A percentile compares a stretch with the other conserved stretches of the same genome.
Conservation (phyloP, 345 rosid genomes). For the Jatropha curcas region DNA sequence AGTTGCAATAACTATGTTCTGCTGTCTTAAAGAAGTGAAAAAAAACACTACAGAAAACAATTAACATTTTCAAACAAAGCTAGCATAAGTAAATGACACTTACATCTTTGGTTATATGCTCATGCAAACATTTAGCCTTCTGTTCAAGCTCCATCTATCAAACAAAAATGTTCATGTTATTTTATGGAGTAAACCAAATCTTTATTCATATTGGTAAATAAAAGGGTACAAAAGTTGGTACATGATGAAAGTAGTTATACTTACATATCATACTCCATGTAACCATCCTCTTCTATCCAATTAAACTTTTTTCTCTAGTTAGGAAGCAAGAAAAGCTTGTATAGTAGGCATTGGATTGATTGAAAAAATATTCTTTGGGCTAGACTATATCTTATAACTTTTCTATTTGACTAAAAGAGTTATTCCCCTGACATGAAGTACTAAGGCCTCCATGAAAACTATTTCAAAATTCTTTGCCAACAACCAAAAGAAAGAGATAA, state of each 20-base stretch:
- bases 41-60: neutral
- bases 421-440: neutral
- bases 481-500: neutral
- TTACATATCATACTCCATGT: neutral
- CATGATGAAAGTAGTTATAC: neutral
- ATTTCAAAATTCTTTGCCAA: neutral
- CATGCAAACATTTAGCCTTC: slow-evolving; percentile 31
- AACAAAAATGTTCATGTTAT: neutral
- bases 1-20: neutral
- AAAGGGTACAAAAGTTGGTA: neutral
- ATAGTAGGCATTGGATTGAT: neutral
- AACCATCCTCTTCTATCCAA: neutral
- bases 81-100: neutral
- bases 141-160: slow-evolving; percentile 29
- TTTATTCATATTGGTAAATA: neutral
- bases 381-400: too few species aligned
- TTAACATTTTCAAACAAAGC: neutral
- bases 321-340: too few species aligned
- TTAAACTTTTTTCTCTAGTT: neutral
- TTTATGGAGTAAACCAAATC: neutral
- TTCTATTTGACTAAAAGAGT: neutral
- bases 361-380: neutral
- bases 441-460: neutral
- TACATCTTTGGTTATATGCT: slow-evolving; percentile 31
- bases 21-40: neutral